Evolutionary conservation across 257 asterid species (phyloP), one percentile per base, ranked within the genome.

Genomic region (Capsicum rhomboideum): DNA sequence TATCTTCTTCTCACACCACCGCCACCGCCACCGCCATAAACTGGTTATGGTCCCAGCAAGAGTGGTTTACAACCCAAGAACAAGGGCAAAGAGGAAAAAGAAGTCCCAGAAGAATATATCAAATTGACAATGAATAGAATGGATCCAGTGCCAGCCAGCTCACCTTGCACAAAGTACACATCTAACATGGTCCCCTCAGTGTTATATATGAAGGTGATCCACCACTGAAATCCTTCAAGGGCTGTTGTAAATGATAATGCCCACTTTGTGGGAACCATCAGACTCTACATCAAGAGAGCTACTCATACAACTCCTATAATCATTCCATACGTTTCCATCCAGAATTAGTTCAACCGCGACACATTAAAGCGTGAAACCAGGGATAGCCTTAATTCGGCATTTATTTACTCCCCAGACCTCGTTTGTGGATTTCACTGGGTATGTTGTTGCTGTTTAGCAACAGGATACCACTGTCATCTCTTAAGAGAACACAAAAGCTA

Each of bases 81-180:
- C n/a, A n/a, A n/a, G n/a, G n/a, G n/a, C n/a, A n/a, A n/a, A n/a
- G n/a, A n/a, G 82, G n/a, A 56, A 74, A 55, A 56, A 26, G 80
- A 52, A 68, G 31, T 58, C 74, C 83, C 69, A 80, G 54, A 16
- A 31, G 52, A 53, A 53, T n/a, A 74, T 23, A 44, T 44, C 52
- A 58, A 58, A 58, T 63, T n/a, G 74, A 58, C 72, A 58, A 31
- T 80, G 56, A 58, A 58, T 58, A n/a, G 37, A 37, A 79, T 55
- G n/a, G 69, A 40, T 80, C 74, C 54, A 80, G 56, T 37, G 56
- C 82, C 78, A 71, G 81, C 58, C 59, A 67, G 78, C 82, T 82
- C 82, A 84, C 87, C 89, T 81, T 81, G 82, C 80, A 86, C 68
- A 58, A 20, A 53, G 78, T 50, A 80, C 34, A 67, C 28, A 6